phyloP scores from a whole-genome alignment of 2,329 filamentous ascomycete genomes.

The Allantophomopsis cytisporea region DNA sequence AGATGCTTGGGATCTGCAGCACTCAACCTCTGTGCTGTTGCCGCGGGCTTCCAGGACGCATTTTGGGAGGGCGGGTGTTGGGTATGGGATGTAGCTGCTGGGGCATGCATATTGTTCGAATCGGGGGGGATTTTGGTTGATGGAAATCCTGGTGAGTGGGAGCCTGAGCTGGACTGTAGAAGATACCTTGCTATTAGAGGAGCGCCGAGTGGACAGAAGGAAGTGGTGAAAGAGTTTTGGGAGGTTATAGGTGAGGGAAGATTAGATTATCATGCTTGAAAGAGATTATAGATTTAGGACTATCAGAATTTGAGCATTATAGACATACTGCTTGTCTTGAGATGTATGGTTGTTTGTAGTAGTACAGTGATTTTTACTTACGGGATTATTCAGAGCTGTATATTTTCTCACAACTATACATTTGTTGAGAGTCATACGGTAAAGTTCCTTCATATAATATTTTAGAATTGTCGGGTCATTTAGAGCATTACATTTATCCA shows the following conservation, averaged over 20 bases:
- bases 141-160: conserved; percentile 63
- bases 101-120: conserved; percentile 64
- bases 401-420: no score
- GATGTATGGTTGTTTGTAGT: no score
- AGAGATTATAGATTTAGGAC: no score
- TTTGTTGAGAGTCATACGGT: no score
- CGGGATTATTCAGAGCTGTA: no score
- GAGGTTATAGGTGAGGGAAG: conserved; percentile 34
- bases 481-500: no score
- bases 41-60: conserved; percentile 54
- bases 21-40: conserved; percentile 61
- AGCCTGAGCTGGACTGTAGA: conserved; percentile 41
- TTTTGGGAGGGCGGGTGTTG: conserved; percentile 81
- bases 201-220: conserved; percentile 43
- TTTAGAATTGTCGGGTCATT: no score
- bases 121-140: conserved; percentile 61
- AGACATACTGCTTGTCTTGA: no score
- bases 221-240: conserved; percentile 54
- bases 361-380: no score
- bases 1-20: conserved; percentile 61
- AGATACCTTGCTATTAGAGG: conserved; percentile 50
- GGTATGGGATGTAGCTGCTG: conserved; percentile 77
- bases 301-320: no score
- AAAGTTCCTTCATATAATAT: no score
- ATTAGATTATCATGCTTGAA: no score